Evolutionary conservation across 768 basidiomycete species (phyloP).

Genomic region (Mycena haematopus): DNA sequence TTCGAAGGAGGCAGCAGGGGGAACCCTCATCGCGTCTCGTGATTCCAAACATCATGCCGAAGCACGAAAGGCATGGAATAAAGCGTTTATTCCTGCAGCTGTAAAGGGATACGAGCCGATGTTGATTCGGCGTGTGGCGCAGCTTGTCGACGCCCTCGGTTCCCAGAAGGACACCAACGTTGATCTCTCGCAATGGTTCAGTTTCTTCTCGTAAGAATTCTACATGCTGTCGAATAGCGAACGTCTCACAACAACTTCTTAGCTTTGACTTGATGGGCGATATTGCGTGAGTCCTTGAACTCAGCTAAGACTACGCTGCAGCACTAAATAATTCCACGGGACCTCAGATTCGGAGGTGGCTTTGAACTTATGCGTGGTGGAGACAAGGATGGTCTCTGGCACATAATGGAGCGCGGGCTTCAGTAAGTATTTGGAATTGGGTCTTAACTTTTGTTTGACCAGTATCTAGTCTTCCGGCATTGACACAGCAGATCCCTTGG

Average conservation of each 20-base stretch:
- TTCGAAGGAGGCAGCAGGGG: too few relatives aligned
- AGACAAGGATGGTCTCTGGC: constrained; percentile 20
- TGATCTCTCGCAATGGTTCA: constrained; percentile 21
- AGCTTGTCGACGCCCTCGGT: constrained; percentile 15
- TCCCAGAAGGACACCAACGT: not conserved
- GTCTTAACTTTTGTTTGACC: too few relatives aligned
- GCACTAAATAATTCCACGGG: not conserved
- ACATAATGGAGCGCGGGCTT: constrained; percentile 10
- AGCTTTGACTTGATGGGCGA: constrained; percentile 27
- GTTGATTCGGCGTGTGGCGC: constrained; percentile 15
- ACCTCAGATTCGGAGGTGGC: constrained; percentile 17
- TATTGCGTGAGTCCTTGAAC: constrained; percentile 10
- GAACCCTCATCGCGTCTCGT: too few relatives aligned
- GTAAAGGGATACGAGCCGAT: constrained; percentile 21
- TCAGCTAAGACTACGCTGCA: too few relatives aligned
- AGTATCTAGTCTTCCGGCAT: too few relatives aligned
- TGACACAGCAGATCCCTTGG: too few relatives aligned
- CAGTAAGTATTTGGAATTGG: not conserved
- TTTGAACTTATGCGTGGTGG: constrained; percentile 24
- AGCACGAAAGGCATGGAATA: constrained; percentile 13
- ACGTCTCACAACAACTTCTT: too few relatives aligned
- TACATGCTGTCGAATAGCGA: not conserved
- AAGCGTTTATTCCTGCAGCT: constrained; percentile 8
- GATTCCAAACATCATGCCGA: not conserved
- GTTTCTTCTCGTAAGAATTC: constrained; percentile 18